Conservation (phyloP, 78 protist genomes). For the Bigelowiella natans region DNA sequence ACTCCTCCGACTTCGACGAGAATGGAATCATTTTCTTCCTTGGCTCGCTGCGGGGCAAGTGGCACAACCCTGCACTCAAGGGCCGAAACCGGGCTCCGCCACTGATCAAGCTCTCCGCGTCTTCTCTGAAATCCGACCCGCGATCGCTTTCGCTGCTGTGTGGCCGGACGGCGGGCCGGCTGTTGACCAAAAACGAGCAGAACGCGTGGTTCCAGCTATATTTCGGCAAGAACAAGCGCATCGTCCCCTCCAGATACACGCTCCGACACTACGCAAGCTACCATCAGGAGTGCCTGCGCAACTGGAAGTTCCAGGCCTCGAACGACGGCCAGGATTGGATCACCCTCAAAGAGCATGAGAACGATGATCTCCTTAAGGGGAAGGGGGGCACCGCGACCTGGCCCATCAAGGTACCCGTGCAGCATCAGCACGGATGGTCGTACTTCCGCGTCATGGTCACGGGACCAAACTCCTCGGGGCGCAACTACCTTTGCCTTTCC, state of each 20-base stretch:
- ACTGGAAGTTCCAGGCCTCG: constrained; percentile 4
- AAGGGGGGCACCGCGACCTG: neutral
- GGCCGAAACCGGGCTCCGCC: neutral
- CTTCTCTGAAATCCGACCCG: neutral
- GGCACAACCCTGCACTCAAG: neutral
- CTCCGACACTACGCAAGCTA: constrained; percentile 3
- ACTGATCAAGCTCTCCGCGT: neutral
- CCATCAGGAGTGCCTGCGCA: constrained; percentile 2
- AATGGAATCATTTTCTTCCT: neutral
- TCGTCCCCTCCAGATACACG: constrained; percentile 6
- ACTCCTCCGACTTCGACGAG: neutral
- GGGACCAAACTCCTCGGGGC: constrained; percentile 8
- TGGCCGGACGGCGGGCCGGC: neutral
- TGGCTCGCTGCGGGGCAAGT: neutral
- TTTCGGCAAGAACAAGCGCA: constrained; percentile 4
- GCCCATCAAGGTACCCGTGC: neutral
- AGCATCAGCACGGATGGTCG: neutral
- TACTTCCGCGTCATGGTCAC: constrained; percentile 1
- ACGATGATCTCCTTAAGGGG: neutral
- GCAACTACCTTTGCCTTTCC: neutral
- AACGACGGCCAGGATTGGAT: constrained; percentile 2
- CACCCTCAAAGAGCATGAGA: constrained; percentile 1
- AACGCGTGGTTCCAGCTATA: neutral
- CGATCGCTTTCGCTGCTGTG: neutral
- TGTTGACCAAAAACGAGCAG: constrained; percentile 3